phyloP scores from a whole-genome alignment of 257 asterid species.

The Buddleja alternifolia region DNA sequence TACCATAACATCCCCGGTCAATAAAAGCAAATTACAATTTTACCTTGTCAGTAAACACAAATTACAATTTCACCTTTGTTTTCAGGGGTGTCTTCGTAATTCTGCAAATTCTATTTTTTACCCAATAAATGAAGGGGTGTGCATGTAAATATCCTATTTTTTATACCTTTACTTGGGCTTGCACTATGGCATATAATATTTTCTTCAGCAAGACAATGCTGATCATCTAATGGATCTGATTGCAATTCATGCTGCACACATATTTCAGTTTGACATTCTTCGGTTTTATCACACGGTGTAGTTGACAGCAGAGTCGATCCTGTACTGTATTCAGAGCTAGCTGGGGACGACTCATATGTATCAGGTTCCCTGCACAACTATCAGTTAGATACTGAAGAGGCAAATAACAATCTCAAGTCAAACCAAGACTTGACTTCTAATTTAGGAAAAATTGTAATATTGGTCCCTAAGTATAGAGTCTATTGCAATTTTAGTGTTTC shows the following conservation, averaged over 20 bases:
- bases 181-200: conserved; percentile 41
- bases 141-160: too few relatives aligned
- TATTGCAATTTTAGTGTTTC: too few relatives aligned
- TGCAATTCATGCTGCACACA: conserved; percentile 41
- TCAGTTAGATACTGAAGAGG: conserved; percentile 37
- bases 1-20: too few relatives aligned
- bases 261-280: conserved; percentile 53
- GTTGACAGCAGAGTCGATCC: conserved; percentile 70
- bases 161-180: conserved; percentile 50
- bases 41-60: too few relatives aligned
- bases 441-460: too few relatives aligned
- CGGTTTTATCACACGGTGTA: conserved; percentile 46
- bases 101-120: too few relatives aligned
- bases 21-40: too few relatives aligned
- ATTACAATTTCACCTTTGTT: too few relatives aligned
- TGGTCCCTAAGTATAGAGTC: too few relatives aligned
- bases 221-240: conserved; percentile 47
- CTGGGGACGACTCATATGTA: conserved; percentile 61
- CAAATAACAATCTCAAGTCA: conserved; percentile 21
- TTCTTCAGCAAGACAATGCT: conserved; percentile 46
- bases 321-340: conserved; percentile 83
- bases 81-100: too few relatives aligned
- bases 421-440: neutral
- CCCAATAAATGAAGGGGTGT: too few relatives aligned
- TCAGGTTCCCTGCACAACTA: conserved; percentile 64